Percentiles rank a stretch among this genome's conserved stretches.
These are phyloP conservation scores for Pelargonium citronellum DNA, from an alignment of 441 rosid species.

Conservation along the genomic window DNA sequence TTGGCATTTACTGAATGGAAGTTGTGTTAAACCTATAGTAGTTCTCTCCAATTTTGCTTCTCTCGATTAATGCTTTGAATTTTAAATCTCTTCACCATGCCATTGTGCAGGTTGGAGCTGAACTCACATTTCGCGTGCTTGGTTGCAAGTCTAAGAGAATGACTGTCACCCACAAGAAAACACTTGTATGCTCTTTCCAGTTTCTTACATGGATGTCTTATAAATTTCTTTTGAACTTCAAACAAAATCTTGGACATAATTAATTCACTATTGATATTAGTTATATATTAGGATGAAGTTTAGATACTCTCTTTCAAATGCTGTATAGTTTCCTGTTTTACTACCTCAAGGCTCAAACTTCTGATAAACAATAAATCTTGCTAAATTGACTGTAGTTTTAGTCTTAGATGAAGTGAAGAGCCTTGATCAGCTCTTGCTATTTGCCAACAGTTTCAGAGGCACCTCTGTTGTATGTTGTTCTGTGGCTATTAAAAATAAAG, in stretches of 20 bases:
- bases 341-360: neutral
- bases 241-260: neutral
- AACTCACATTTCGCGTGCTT: constrained; percentile 82
- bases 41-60: neutral
- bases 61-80: neutral
- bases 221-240: constrained; percentile 8
- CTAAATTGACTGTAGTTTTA: neutral
- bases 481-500: neutral
- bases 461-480: neutral
- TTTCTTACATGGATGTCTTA: constrained; percentile 11
- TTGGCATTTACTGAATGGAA: neutral
- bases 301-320: neutral
- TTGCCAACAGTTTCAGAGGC: neutral
- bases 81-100: constrained; percentile 12
- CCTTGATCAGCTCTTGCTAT: neutral
- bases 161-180: constrained; percentile 92
- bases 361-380: neutral
- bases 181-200: constrained; percentile 58
- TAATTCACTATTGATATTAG: neutral
- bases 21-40: neutral
- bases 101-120: constrained; percentile 76
- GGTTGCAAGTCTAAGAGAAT: constrained; percentile 98
- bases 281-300: neutral
- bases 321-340: neutral
- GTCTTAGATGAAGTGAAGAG: neutral